Base-by-base conservation (phyloP, 345 rosid genomes). In the Sonneratia alba region DNA sequence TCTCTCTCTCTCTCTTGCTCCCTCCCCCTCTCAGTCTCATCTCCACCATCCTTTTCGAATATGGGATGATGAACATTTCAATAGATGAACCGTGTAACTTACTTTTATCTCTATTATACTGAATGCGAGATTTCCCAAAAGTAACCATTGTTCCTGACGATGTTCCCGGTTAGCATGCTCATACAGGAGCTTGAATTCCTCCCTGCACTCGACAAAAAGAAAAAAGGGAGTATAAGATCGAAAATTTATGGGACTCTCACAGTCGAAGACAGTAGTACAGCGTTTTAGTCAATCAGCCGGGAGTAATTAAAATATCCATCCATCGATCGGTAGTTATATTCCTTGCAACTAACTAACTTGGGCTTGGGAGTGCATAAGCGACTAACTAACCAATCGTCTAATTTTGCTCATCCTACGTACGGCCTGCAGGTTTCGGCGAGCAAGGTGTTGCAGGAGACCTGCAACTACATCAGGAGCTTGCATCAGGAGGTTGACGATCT, bases 401-500 rank as follows among this genome's bases (percentile, higher is more conserved):
- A 27, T 27, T 27, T 27, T 27, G 32, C 32, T 27, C 32, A 27
- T 27, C 32, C 32, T 27, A 27, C 32, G 32, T 27, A 27, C 34
- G 37, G 10, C 11, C 19, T 32, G 65, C 86, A 91, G 98, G 89
- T 80, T 18, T 85, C 94, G 42, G 92, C 97, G 61, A 83, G 94
- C 16, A 91, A 80, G 75, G 93, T 89, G 73, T 77, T 93, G 73
- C 96, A 91, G 47, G 98, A 93, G 86, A 91, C 96, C 66, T 93
- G 97, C 84, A 86, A 77, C 83, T 89, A 91, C 73, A 93, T 93
- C 37, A 87, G 87, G 85, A 87, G 75, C 81, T 82, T 93, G 70
- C 92, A 88, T 79, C 79, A 85, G 73, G 96, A 93, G 57, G 91
- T 87, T 36, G 92, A 91, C 72, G 97, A 87, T 73, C 82, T 93